phyloP scores from a whole-genome alignment of 371 early-diverging fungal species.

The Syncephalis fuscata region DNA sequence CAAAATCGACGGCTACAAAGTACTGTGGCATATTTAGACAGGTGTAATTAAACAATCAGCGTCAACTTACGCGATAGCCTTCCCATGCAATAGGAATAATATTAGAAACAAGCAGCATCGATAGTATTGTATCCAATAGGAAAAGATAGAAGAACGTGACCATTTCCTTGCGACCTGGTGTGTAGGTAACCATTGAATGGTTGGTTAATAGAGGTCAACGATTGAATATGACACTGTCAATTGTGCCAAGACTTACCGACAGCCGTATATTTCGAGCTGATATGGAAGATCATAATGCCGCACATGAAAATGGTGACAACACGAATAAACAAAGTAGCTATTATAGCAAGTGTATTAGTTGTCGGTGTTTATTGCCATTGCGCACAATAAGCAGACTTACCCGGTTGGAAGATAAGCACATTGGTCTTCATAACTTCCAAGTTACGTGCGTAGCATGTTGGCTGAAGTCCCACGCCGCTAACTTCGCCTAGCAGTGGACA shows the following conservation, averaged over 20 bases:
- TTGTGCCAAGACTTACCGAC: conserved; percentile 47
- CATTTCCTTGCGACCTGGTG: conserved; percentile 84
- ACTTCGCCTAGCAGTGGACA: conserved; percentile 62
- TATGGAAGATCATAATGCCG: conserved; percentile 88
- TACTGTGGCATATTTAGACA: conserved; percentile 51
- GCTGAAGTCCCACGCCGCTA: conserved; percentile 25
- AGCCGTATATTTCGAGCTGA: conserved; percentile 89
- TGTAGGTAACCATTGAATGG: not conserved
- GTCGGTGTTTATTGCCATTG: not conserved
- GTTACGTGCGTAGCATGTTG: conserved; percentile 75
- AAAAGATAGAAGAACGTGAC: conserved; percentile 92
- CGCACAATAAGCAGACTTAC: conserved; percentile 13
- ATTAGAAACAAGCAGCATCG: conserved; percentile 69
- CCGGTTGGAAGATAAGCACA: conserved; percentile 61
- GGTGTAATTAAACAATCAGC: not conserved
- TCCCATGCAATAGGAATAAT: conserved; percentile 65
- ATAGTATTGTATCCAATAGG: conserved; percentile 60
- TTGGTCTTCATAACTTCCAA: conserved; percentile 44
- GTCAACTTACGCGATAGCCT: conserved; percentile 61
- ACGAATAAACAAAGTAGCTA: conserved; percentile 58
- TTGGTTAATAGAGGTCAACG: no score
- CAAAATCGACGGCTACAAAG: conserved; percentile 69
- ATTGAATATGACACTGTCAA: not conserved
- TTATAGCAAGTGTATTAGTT: not conserved
- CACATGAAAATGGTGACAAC: conserved; percentile 86